Evolutionary conservation across 306 rosid species (phyloP).

Genomic region (peach (Prunus persica)): Prunus_persica_NCBIv2 NC_034009.1:5969001-5969500

Average conservation of each 20-base stretch:
- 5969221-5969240: constrained; percentile 14
- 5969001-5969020: neutral
- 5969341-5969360: neutral
- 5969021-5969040: constrained; percentile 6
- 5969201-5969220: constrained; percentile 32
- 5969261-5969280: constrained; percentile 33
- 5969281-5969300: constrained; percentile 18
- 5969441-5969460: neutral
- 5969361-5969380: constrained; percentile 6
- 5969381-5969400: neutral
- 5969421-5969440: neutral
- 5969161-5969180: constrained; percentile 8
- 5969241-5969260: constrained; percentile 31
- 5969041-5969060: neutral
- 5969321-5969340: neutral
- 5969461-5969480: neutral
- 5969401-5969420: constrained; percentile 6
- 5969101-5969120: constrained; percentile 35
- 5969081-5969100: neutral
- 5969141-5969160: constrained; percentile 20
- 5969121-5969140: constrained; percentile 32
- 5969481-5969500: neutral
- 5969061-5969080: constrained; percentile 2
- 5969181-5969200: constrained; percentile 13
- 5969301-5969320: constrained; percentile 22